These are phyloP conservation scores for Phellinidium pouzarii DNA, from an alignment of 1,284 basidiomycete genomes.

Conservation along the genomic window DNA sequence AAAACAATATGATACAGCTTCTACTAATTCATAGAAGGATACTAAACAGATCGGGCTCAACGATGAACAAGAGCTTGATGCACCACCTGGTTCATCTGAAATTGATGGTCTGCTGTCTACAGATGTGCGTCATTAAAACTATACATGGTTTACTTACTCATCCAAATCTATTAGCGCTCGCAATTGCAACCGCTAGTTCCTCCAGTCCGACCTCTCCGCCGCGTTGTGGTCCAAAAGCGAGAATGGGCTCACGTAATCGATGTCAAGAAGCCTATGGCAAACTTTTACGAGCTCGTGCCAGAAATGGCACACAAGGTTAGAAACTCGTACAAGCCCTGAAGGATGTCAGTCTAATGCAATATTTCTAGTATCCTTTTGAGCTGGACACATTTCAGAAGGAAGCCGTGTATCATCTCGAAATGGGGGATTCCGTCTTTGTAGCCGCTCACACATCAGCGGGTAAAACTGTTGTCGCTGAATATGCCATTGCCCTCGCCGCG, in stretches of 20 bases:
- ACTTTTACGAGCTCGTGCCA: slow-evolving; percentile 85
- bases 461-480: slow-evolving; percentile 98
- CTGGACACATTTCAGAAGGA: slow-evolving; percentile 94
- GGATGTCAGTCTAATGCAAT: slow-evolving; percentile 21
- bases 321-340: neutral
- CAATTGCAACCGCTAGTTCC: slow-evolving; percentile 49
- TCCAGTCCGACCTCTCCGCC: slow-evolving; percentile 31
- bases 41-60: slow-evolving; percentile 45
- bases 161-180: slow-evolving; percentile 35
- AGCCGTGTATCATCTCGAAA: slow-evolving; percentile 95
- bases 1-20: slow-evolving; percentile 27
- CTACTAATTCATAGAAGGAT: slow-evolving; percentile 56
- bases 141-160: slow-evolving; percentile 2
- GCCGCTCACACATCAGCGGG: slow-evolving; percentile 99
- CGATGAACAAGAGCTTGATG: slow-evolving; percentile 4
- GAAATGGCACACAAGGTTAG: slow-evolving; percentile 79
- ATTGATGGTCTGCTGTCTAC: slow-evolving; percentile 81
- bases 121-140: slow-evolving; percentile 46
- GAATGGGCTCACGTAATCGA: slow-evolving; percentile 99
- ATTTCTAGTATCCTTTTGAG: slow-evolving; percentile 74
- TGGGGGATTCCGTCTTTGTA: slow-evolving; percentile 97
- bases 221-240: slow-evolving; percentile 59
- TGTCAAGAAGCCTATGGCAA: slow-evolving; percentile 82
- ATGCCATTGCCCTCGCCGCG: slow-evolving; percentile 92
- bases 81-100: slow-evolving; percentile 32